phyloP scores from a whole-genome alignment of 345 rosid genomes.

The Bruguiera sexangula region DNA sequence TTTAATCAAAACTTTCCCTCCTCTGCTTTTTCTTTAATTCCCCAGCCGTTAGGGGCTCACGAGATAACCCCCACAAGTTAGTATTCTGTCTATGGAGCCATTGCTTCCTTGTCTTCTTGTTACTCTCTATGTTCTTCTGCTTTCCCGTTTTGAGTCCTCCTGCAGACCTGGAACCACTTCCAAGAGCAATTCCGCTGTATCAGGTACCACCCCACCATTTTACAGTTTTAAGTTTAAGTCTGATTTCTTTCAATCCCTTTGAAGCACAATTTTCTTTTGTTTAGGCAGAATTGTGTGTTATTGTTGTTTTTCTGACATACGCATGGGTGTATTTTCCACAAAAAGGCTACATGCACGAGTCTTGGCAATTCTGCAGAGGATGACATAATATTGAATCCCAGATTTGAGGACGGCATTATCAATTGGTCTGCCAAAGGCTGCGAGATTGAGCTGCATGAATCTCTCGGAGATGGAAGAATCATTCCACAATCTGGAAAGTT shows the following conservation, averaged over 20 bases:
- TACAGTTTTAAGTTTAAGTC: too few relatives aligned
- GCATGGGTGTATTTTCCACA: neutral
- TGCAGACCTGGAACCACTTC: too few relatives aligned
- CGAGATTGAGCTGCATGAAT: constrained; percentile 61
- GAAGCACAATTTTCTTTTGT: too few relatives aligned
- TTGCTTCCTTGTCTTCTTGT: constrained; percentile 41
- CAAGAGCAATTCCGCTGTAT: too few relatives aligned
- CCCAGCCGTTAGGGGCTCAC: too few relatives aligned
- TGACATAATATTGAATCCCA: constrained; percentile 62
- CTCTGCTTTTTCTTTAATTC: too few relatives aligned
- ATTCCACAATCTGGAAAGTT: constrained; percentile 57
- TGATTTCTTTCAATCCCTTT: too few relatives aligned
- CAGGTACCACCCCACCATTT: too few relatives aligned
- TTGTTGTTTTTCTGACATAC: neutral
- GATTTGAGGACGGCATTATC: constrained; percentile 69
- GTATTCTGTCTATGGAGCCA: too few relatives aligned
- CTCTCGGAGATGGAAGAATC: constrained; percentile 65
- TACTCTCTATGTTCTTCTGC: constrained; percentile 38
- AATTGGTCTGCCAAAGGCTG: constrained; percentile 95
- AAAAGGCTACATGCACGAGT: constrained; percentile 4
- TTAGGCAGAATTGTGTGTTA: too few relatives aligned
- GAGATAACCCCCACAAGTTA: too few relatives aligned
- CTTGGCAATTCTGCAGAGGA: constrained; percentile 22
- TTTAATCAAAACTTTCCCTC: too few relatives aligned
- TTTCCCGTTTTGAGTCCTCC: constrained; percentile 6